Evolutionary conservation across 2,329 filamentous ascomycete genomes (phyloP), one percentile per base, ranked within the genome.

Genomic region (Polychaeton citri): DNA sequence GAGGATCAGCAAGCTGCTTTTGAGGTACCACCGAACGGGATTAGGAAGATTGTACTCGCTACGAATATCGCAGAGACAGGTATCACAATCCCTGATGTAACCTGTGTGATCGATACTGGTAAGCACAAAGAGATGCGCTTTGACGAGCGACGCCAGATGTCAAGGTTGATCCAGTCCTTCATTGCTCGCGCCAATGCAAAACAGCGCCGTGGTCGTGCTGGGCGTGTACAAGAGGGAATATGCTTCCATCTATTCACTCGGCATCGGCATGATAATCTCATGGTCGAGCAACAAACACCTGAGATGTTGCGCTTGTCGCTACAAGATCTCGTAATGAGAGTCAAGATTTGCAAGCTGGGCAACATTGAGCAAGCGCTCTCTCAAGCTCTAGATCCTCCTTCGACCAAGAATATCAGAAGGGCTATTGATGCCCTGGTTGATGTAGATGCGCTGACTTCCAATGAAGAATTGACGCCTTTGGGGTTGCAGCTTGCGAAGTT

Each of bases 41-140:
- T 77, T 38, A 74, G 87, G 43, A 98, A 98, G 62, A 90, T 98
- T 44, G 88, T 98, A 2, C 71, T 98, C 37, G 87, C 90, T 2
- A 98, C 90, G 10, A 98, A 98, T 53, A 98, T 98, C 56, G 90
- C 90, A 4, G 90, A 98, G 58, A 98, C 90, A 1, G 90, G 90
- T 64, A 94, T 98, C 53, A 98, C 90, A 0, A 98, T 98, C 45
- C 90, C 90, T 1, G 90, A 98, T 54, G 84, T 98, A 19, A 96
- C 90, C 1, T 94, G 87, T 49, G 90, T 98, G 32, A 81, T 98
- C 39, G 90, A 98, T 57, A 87, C 86, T 1, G 90, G 90, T 38
- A 96, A 94, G 59, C 88, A 96, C 59, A 86, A 92, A 46, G 88
- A 94, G 59, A 95, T 95, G 88, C 67, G 88, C 19, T 96, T 93